Evolutionary conservation across 768 basidiomycete species (phyloP).

Genomic region (Lentinus tigrinus): DNA sequence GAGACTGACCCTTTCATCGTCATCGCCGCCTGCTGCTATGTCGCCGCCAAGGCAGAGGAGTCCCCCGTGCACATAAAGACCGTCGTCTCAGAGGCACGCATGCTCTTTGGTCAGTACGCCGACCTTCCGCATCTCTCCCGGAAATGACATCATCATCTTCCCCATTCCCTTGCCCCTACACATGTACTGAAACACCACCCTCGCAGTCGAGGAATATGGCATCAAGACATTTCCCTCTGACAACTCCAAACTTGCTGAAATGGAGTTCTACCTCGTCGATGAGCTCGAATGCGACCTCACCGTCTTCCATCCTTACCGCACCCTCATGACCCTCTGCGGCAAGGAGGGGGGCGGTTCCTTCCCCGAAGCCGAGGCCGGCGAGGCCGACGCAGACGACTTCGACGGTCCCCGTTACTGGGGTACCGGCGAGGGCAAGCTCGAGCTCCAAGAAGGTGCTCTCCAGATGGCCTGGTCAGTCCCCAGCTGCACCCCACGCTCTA

Average conservation of each 20-base stretch:
- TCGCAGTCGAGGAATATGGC: conserved; percentile 61
- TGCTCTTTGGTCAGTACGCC: conserved; percentile 52
- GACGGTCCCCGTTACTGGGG: conserved; percentile 74
- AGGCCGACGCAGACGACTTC: conserved; percentile 52
- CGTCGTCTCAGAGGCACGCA: conserved; percentile 79
- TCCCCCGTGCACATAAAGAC: conserved; percentile 93
- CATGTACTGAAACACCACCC: conserved; percentile 28
- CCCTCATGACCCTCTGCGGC: conserved; percentile 74
- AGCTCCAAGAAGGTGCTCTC: conserved; percentile 70
- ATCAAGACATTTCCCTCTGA: conserved; percentile 83
- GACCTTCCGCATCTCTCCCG: conserved; percentile 35
- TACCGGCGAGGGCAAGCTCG: conserved; percentile 74
- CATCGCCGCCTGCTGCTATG: conserved; percentile 89
- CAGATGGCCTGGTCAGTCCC: conserved; percentile 85
- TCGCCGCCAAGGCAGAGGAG: conserved; percentile 97
- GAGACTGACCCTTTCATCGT: conserved; percentile 96
- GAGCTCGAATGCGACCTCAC: conserved; percentile 93
- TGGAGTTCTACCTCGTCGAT: conserved; percentile 98
- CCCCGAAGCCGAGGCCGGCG: conserved; percentile 53
- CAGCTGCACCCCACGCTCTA: background rate
- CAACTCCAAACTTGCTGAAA: conserved; percentile 91
- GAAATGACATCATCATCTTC: no score
- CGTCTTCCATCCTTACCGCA: conserved; percentile 94
- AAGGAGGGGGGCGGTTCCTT: conserved; percentile 46
- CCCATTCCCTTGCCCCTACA: no score